phyloP scores from a whole-genome alignment of 805 yeast species.

The Metschnikowia similis region DNA sequence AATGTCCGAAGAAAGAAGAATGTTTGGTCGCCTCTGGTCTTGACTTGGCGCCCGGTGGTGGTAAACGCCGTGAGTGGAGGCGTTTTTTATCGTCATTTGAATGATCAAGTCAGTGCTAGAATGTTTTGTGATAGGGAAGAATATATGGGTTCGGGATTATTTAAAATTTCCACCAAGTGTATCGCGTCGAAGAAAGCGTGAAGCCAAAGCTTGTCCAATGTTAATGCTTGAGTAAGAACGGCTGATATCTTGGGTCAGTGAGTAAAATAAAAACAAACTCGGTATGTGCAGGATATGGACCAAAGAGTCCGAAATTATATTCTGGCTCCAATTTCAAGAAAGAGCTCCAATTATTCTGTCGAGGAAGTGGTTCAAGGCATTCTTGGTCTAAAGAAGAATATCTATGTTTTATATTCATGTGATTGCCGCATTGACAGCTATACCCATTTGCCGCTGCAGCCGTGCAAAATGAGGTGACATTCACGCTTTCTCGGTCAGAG shows the following conservation, averaged over 20 bases:
- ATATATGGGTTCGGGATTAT: not conserved
- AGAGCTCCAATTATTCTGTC: too few relatives aligned
- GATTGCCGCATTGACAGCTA: too few relatives aligned
- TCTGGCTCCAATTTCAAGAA: too few relatives aligned
- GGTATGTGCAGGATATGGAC: not conserved
- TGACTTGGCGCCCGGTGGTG: slow-evolving; percentile 12
- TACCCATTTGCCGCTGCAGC: too few relatives aligned
- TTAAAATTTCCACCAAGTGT: not conserved
- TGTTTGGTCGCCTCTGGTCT: slow-evolving; percentile 36
- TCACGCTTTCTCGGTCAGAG: too few relatives aligned
- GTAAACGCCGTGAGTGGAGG: slow-evolving; percentile 4
- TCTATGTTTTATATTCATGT: too few relatives aligned
- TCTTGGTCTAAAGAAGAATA: too few relatives aligned
- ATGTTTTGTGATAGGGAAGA: not conserved
- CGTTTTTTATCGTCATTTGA: slow-evolving; percentile 1
- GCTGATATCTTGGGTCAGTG: not conserved
- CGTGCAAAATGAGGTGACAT: too few relatives aligned
- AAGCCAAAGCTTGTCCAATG: not conserved
- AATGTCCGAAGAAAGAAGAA: slow-evolving; percentile 36
- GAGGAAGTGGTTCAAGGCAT: too few relatives aligned
- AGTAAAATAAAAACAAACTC: not conserved
- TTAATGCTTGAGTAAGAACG: not conserved
- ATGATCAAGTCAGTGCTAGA: not conserved
- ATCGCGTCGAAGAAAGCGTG: not conserved
- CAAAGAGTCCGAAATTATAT: too few relatives aligned